Percentiles rank a stretch among this genome's conserved stretches.
Evolutionary conservation across 805 yeast genomes (phyloP).

Genomic region (Candida nonsorbophila): DNA sequence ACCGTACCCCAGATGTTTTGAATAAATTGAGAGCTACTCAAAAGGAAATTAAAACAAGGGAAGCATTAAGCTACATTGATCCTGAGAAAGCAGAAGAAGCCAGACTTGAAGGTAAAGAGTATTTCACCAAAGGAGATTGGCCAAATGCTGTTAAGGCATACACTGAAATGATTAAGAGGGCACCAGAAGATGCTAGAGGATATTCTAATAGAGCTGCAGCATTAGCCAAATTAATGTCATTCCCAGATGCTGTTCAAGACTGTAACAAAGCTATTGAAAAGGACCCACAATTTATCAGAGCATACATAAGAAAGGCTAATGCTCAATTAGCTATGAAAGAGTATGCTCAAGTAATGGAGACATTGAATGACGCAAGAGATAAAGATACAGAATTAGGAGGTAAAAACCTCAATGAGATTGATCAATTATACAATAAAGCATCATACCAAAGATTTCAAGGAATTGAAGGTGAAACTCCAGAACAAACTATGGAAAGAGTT

Average conservation of each 20-base stretch:
- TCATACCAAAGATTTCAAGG: constrained; percentile 74
- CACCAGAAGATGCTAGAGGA: constrained; percentile 96
- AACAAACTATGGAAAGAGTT: constrained; percentile 87
- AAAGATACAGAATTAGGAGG: constrained; percentile 65
- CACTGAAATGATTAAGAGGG: constrained; percentile 92
- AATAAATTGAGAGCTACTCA: constrained; percentile 84
- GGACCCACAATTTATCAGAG: constrained; percentile 88
- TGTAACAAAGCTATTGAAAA: constrained; percentile 84
- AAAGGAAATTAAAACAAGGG: constrained; percentile 74
- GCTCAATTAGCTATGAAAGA: constrained; percentile 91
- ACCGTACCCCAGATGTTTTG: constrained; percentile 90
- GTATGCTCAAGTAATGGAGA: constrained; percentile 73
- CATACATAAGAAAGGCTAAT: constrained; percentile 93
- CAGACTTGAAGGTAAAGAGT: constrained; percentile 85
- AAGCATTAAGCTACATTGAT: constrained; percentile 73
- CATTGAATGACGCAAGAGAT: constrained; percentile 71
- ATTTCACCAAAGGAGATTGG: constrained; percentile 89
- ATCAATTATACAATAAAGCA: constrained; percentile 75
- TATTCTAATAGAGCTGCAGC: constrained; percentile 99
- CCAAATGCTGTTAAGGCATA: constrained; percentile 93
- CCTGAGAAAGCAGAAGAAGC: constrained; percentile 95
- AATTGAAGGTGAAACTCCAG: constrained; percentile 84
- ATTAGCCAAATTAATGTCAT: constrained; percentile 86
- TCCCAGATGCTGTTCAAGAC: constrained; percentile 94
- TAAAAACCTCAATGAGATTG: constrained; percentile 68